Evolutionary conservation across 2,329 filamentous ascomycete species (phyloP).

Genomic region (Aureobasidium sp.): DNA sequence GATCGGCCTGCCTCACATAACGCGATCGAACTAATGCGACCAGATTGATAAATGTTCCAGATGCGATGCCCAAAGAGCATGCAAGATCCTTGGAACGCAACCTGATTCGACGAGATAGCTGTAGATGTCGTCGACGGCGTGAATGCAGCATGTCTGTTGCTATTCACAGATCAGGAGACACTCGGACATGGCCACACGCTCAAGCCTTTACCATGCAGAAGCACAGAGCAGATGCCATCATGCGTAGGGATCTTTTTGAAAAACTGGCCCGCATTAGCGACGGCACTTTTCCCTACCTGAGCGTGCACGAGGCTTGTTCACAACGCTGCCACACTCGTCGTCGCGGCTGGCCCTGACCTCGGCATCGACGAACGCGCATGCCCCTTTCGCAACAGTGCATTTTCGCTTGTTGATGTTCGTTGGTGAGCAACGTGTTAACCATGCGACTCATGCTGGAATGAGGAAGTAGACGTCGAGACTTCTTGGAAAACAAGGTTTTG

Average conservation of each 20-base stretch:
- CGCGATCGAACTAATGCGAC: neutral
- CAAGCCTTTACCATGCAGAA: neutral
- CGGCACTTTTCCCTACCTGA: neutral
- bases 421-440: neutral
- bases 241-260: neutral
- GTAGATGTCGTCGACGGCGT: neutral
- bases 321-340: neutral
- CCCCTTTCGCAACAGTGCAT: neutral
- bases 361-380: neutral
- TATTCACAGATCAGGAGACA: slow-evolving; percentile 1
- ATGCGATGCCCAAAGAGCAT: neutral
- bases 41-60: neutral
- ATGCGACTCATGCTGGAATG: neutral
- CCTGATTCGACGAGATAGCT: neutral
- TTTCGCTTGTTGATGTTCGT: neutral
- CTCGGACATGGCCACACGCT: neutral
- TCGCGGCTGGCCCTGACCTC: neutral
- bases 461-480: neutral
- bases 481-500: neutral
- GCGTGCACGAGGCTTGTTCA: neutral
- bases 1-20: neutral
- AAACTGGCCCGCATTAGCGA: slow-evolving; percentile 7
- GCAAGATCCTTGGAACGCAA: slow-evolving; percentile 1
- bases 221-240: neutral
- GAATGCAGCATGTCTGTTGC: neutral